Percentiles rank a stretch among this genome's conserved stretches.
phyloP scores from a whole-genome alignment of 2,329 filamentous ascomycete species.

The Colletotrichum phormii region DNA sequence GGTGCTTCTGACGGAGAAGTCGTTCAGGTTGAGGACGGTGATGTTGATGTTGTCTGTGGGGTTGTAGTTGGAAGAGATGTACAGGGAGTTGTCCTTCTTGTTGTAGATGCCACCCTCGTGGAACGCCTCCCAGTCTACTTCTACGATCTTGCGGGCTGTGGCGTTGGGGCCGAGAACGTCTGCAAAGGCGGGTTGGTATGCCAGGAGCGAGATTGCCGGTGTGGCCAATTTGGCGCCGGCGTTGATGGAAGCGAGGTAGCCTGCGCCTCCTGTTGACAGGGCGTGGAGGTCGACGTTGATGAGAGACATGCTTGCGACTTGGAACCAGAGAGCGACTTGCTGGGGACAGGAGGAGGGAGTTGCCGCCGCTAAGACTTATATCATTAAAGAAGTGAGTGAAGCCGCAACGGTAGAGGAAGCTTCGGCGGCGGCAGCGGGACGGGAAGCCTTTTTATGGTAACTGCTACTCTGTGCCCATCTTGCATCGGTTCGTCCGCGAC shows the following conservation, averaged over 20 bases:
- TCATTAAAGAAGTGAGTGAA: conserved; percentile 31
- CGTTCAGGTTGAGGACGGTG: conserved; percentile 39
- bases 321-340: conserved; percentile 22
- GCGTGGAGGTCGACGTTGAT: conserved; percentile 31
- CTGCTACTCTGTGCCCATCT: neutral
- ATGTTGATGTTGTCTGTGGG: conserved; percentile 35
- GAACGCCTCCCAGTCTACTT: conserved; percentile 36
- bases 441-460: conserved; percentile 22
- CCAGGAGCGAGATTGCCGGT: conserved; percentile 31
- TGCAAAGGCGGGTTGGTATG: conserved; percentile 30
- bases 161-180: conserved; percentile 29
- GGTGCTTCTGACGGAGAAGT: conserved; percentile 37
- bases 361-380: conserved; percentile 5
- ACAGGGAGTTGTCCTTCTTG: conserved; percentile 35
- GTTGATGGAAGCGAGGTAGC: conserved; percentile 35
- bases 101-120: conserved; percentile 38
- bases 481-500: conserved; percentile 3
- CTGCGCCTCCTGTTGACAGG: conserved; percentile 32
- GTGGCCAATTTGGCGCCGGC: conserved; percentile 15
- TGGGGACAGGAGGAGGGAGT: neutral
- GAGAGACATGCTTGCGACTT: conserved; percentile 27
- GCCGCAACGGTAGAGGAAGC: conserved; percentile 38
- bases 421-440: conserved; percentile 45
- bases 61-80: conserved; percentile 35
- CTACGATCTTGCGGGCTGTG: conserved; percentile 32